Evolutionary conservation across 371 early-diverging fungal genomes (phyloP).

Genomic region (Nematocida sp.): DNA sequence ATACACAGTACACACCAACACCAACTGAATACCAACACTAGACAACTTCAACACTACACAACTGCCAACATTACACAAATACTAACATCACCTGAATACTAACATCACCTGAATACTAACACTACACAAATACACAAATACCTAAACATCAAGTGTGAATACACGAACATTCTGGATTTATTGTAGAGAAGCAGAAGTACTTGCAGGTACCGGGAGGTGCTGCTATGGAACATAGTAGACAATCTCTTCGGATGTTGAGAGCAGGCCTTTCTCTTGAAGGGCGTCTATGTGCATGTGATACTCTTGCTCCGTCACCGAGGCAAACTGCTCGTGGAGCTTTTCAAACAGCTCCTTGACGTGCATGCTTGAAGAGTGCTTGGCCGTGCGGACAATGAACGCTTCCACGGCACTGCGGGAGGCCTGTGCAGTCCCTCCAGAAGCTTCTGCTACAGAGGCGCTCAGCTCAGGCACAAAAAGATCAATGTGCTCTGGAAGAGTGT

Average conservation of each 20-base stretch:
- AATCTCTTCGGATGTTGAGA: slow-evolving; percentile 12
- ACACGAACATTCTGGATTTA: too few species aligned
- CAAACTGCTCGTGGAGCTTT: not conserved
- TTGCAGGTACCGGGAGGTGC: too few species aligned
- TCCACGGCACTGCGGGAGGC: slow-evolving; percentile 16
- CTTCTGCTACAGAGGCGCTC: not conserved
- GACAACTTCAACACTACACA: too few species aligned
- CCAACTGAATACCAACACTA: too few species aligned
- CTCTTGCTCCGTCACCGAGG: slow-evolving; percentile 2
- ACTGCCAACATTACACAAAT: too few species aligned
- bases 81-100: too few species aligned
- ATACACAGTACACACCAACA: too few species aligned
- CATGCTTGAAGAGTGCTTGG: slow-evolving; percentile 9
- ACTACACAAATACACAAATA: not conserved
- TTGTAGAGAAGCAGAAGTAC: too few species aligned
- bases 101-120: too few species aligned
- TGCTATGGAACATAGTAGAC: slow-evolving; percentile 34
- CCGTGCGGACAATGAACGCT: slow-evolving; percentile 23
- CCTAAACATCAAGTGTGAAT: too few species aligned
- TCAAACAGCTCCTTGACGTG: not conserved
- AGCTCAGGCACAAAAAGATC: slow-evolving; percentile 19
- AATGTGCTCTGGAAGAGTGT: not conserved
- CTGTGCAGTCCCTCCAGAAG: not conserved
- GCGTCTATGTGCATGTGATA: not conserved
- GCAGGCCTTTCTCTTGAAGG: slow-evolving; percentile 33